A percentile compares a stretch with the other conserved stretches of the same genome.
Conservation (phyloP, 2,329 filamentous ascomycete species). For the Aspergillus sp. region DNA sequence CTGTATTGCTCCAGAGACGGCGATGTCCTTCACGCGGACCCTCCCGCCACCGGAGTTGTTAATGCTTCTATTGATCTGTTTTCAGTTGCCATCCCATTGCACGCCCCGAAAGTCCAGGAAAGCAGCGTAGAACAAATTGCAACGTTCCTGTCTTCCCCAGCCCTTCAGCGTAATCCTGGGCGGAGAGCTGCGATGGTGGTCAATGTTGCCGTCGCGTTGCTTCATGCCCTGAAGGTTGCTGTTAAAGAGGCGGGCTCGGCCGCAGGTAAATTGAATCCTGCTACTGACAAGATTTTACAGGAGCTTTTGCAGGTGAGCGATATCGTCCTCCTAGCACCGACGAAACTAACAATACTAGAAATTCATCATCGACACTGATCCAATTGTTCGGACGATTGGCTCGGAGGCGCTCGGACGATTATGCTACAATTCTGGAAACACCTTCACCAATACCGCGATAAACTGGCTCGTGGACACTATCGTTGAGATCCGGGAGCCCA, state of each 20-base stretch:
- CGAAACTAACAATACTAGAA: constrained; percentile 33
- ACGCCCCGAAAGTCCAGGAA: constrained; percentile 86
- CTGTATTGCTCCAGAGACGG: constrained; percentile 58
- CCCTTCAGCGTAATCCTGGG: constrained; percentile 76
- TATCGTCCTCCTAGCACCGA: not conserved
- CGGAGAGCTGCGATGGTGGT: constrained; percentile 85
- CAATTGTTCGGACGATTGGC: constrained; percentile 76
- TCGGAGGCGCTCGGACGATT: constrained; percentile 80
- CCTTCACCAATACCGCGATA: constrained; percentile 82
- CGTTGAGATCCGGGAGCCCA: constrained; percentile 86
- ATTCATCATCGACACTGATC: constrained; percentile 76
- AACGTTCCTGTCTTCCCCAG: constrained; percentile 74
- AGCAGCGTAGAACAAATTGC: constrained; percentile 91
- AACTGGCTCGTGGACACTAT: constrained; percentile 91
- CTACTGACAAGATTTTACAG: constrained; percentile 67
- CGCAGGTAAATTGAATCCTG: constrained; percentile 64
- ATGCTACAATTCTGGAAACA: constrained; percentile 76
- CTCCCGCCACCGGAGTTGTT: constrained; percentile 85
- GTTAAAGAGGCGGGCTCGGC: constrained; percentile 70
- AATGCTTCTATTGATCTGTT: constrained; percentile 93
- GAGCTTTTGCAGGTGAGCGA: constrained; percentile 67
- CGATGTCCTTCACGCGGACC: constrained; percentile 55
- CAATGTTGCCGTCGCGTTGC: constrained; percentile 76
- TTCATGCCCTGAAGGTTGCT: constrained; percentile 74
- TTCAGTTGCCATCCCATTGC: constrained; percentile 81